Evolutionary conservation across 2,329 filamentous ascomycete genomes (phyloP), one percentile per base, ranked within the genome.

Genomic region (Ophiocordyceps camponoti-leonardi): DNA sequence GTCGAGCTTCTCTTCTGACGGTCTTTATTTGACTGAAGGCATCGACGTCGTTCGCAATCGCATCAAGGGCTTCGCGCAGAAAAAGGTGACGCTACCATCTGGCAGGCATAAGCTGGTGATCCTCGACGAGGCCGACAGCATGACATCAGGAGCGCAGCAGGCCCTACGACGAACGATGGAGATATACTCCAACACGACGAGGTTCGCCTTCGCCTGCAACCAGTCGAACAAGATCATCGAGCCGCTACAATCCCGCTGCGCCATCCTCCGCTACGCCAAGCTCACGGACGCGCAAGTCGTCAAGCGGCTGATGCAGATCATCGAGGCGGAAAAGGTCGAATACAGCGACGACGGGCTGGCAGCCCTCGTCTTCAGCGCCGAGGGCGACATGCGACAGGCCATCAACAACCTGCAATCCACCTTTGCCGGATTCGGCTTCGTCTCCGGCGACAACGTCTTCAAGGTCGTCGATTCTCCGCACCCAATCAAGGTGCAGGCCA

Each of bases 181-280:
- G 63, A 98, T 96, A 44, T 96, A 96, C 68, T 93, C 86, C 40
- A 82, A 87, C 50, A 98, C 92, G 2, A 98, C 92, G 2, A 77
- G 92, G 48, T 98, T 98, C 58, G 92, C 92, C 0, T 98, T 98
- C 58, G 92, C 92, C 2, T 98, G 92, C 71, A 98, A 98, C 63
- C 86, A 94, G 68, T 92, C 84, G 50, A 98, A 96, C 69, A 98
- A 96, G 67, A 96, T 98, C 60, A 98, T 98, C 62, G 92, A 98
- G 64, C 92, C 92, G n/a, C 72, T 98, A 44, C 92, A 98, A 63
- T 95, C 88, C 18, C 79, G 92, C 56, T 98, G 92, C 61, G 92
- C 92, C 19, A 96, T 98, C 59, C 75, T 98, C 46, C 82, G 92
- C 48, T 98, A 95, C 64, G 81, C 88, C 30, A 82, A 90, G 47